phyloP scores from a whole-genome alignment of 306 rosid species.

The Morella rubra region DNA sequence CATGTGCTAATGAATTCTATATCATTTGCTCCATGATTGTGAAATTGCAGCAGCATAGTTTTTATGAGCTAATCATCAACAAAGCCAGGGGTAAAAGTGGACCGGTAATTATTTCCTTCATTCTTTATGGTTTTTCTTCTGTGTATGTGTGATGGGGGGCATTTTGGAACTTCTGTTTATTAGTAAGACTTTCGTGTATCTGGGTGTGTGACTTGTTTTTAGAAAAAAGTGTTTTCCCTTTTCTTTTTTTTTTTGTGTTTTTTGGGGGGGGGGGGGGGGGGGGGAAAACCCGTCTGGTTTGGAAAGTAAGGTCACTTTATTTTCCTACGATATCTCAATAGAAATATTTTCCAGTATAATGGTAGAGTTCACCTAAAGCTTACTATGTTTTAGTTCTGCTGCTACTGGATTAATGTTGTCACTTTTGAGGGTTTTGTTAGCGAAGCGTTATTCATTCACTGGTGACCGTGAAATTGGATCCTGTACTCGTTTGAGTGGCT shows the following conservation, averaged over 20 bases:
- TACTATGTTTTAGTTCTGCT: background rate
- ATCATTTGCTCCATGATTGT: conserved; percentile 21
- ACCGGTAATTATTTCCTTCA: conserved; percentile 48
- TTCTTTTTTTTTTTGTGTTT: background rate
- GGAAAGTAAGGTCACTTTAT: background rate
- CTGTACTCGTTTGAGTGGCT: background rate
- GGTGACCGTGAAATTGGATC: background rate
- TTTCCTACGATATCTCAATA: background rate
- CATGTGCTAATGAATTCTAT: conserved; percentile 29
- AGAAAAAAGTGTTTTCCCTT: background rate
- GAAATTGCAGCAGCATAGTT: conserved; percentile 85
- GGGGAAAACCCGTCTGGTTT: background rate
- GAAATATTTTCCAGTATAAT: too few relatives aligned
- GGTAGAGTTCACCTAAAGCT: background rate
- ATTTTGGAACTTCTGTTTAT: too few relatives aligned
- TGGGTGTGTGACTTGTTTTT: too few relatives aligned
- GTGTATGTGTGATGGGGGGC: too few relatives aligned
- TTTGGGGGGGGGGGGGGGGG: background rate
- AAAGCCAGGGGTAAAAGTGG: conserved; percentile 98
- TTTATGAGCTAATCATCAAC: conserved; percentile 87
- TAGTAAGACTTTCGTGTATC: too few relatives aligned
- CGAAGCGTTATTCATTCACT: background rate
- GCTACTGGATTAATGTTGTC: background rate
- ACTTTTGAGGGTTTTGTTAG: background rate
- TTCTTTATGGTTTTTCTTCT: too few relatives aligned